Percentiles rank a stretch among this genome's conserved stretches.
These are phyloP conservation scores for Primulina tabacum DNA, from an alignment of 257 asterid species.

Conservation along the genomic window DNA sequence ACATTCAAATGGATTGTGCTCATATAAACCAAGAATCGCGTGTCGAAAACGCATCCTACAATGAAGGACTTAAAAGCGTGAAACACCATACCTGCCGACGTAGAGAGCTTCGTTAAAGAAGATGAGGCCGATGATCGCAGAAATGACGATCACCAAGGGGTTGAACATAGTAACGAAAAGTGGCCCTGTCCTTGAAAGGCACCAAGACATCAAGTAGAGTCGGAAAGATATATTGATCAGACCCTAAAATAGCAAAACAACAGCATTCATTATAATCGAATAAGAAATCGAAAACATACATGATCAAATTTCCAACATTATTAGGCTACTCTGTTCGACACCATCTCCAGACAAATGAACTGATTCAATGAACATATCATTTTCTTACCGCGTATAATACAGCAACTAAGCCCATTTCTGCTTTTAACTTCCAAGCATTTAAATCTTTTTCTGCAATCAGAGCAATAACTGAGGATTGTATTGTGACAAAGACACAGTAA, in stretches of 20 bases:
- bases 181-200: constrained; percentile 52
- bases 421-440: constrained; percentile 45
- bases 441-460: constrained; percentile 40
- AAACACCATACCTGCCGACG: constrained; percentile 42
- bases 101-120: constrained; percentile 45
- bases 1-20: constrained; percentile 3
- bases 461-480: constrained; percentile 39
- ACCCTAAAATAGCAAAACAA: constrained; percentile 33
- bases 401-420: constrained; percentile 40
- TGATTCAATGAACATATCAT: background rate
- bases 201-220: constrained; percentile 53
- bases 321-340: background rate
- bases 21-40: background rate
- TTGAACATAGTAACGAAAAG: constrained; percentile 56
- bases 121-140: constrained; percentile 40
- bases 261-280: background rate
- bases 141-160: constrained; percentile 46
- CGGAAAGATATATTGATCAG: constrained; percentile 43
- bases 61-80: background rate
- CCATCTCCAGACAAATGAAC: background rate
- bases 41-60: too few relatives aligned
- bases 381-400: constrained; percentile 40
- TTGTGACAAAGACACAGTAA: constrained; percentile 46
- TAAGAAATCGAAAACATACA: too few relatives aligned
- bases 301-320: too few relatives aligned